Conservation (phyloP, 1,284 basidiomycete genomes). For the Paramarasmius palmivorus region DNA sequence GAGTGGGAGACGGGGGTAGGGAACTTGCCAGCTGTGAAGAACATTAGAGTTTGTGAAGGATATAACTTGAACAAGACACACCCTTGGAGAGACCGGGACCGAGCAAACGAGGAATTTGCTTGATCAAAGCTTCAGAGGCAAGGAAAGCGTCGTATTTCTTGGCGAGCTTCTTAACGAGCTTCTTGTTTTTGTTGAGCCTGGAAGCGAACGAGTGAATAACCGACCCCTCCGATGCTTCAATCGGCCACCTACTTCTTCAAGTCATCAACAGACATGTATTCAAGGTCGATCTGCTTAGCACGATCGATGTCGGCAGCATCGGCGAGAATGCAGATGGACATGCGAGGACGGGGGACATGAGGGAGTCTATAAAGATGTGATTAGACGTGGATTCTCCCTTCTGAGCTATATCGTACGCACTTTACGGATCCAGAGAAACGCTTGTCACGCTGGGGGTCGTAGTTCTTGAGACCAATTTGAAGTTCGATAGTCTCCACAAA, state of each 20-base stretch:
- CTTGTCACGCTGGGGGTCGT: conserved; percentile 94
- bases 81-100: conserved; percentile 99
- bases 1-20: conserved; percentile 93
- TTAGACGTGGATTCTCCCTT: conserved; percentile 6
- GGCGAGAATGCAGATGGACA: conserved; percentile 99
- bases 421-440: conserved; percentile 98
- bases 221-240: not conserved
- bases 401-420: conserved; percentile 37
- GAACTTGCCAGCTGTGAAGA: conserved; percentile 90
- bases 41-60: not conserved
- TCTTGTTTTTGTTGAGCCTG: conserved; percentile 99
- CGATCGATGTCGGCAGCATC: conserved; percentile 99
- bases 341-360: conserved; percentile 95
- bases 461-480: conserved; percentile 98
- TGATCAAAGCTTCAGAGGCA: conserved; percentile 97
- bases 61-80: too few species aligned
- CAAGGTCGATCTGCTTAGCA: conserved; percentile 95
- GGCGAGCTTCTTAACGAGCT: conserved; percentile 99
- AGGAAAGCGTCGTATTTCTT: conserved; percentile 99
- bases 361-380: conserved; percentile 67
- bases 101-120: conserved; percentile 99
- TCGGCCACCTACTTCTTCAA: conserved; percentile 83
- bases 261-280: conserved; percentile 99
- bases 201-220: not conserved
- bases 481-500: conserved; percentile 94